Conservation (phyloP, 805 yeast genomes). For the Kluyveromyces starmeri region DNA sequence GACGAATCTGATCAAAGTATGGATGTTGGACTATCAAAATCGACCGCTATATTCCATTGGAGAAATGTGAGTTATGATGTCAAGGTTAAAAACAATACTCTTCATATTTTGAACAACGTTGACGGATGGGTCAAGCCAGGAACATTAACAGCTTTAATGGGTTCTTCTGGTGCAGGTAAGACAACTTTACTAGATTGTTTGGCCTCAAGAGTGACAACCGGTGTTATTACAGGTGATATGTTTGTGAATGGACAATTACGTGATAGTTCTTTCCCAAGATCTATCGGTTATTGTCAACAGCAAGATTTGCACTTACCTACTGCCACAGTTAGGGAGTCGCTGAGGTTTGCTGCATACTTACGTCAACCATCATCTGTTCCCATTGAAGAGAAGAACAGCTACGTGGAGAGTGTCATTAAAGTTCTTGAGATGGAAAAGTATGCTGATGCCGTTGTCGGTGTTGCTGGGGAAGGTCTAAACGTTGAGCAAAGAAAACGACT, state of each 20-base stretch:
- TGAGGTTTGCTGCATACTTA: slow-evolving; percentile 59
- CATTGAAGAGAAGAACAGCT: slow-evolving; percentile 48
- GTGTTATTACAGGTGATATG: slow-evolving; percentile 64
- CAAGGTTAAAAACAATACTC: slow-evolving; percentile 48
- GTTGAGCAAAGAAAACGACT: slow-evolving; percentile 62
- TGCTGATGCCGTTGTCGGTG: slow-evolving; percentile 76
- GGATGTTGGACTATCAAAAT: slow-evolving; percentile 25
- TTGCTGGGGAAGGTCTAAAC: slow-evolving; percentile 61
- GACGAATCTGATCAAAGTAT: slow-evolving; percentile 12
- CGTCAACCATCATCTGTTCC: slow-evolving; percentile 59
- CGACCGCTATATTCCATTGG: slow-evolving; percentile 64
- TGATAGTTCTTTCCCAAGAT: slow-evolving; percentile 60
- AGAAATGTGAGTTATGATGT: slow-evolving; percentile 64
- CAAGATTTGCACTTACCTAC: slow-evolving; percentile 67
- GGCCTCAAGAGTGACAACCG: slow-evolving; percentile 61
- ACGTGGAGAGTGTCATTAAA: slow-evolving; percentile 60
- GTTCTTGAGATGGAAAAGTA: slow-evolving; percentile 60
- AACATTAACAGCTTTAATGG: slow-evolving; percentile 73
- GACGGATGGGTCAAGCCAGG: slow-evolving; percentile 84
- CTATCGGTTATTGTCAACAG: slow-evolving; percentile 76
- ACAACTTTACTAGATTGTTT: slow-evolving; percentile 67
- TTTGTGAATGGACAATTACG: slow-evolving; percentile 60
- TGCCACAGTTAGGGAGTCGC: slow-evolving; percentile 66
- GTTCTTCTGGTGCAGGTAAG: slow-evolving; percentile 84
- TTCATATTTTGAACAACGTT: slow-evolving; percentile 54